Conservation (phyloP, 257 asterid genomes). For the Solanum gracilifrons region DNA sequence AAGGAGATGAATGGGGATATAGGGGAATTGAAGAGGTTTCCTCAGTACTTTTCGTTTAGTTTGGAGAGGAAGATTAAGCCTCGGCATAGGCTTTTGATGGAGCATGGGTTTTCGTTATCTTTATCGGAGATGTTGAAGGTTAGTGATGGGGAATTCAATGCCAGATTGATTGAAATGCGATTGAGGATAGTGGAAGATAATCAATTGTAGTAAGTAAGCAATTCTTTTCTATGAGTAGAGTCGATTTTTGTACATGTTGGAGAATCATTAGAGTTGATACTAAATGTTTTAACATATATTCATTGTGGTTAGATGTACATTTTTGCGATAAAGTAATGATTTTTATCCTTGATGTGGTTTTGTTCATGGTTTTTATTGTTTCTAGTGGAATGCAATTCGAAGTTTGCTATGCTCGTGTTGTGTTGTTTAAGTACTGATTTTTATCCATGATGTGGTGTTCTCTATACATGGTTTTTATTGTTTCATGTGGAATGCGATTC, state of each 20-base stretch:
- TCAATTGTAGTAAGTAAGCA: constrained; percentile 19
- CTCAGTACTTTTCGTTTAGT: constrained; percentile 75
- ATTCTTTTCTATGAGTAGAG: not conserved
- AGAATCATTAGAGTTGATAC: not conserved
- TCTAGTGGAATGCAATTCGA: not conserved
- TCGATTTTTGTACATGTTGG: not conserved
- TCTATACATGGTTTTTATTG: not conserved
- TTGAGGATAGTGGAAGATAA: constrained; percentile 27
- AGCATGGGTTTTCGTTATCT: constrained; percentile 36
- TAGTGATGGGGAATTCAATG: constrained; percentile 60
- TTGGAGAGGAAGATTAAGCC: constrained; percentile 75
- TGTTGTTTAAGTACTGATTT: not conserved
- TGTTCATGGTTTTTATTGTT: not conserved
- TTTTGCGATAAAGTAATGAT: not conserved
- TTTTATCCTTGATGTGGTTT: not conserved
- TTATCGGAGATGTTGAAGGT: constrained; percentile 71
- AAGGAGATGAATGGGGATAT: constrained; percentile 64
- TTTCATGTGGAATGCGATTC: not conserved
- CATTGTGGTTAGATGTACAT: not conserved
- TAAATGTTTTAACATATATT: not conserved
- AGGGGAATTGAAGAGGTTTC: constrained; percentile 68
- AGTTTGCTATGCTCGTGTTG: not conserved
- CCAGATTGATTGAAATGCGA: constrained; percentile 45
- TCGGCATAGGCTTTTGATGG: constrained; percentile 46
- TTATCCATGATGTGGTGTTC: not conserved